phyloP scores from a whole-genome alignment of 331 rosid genomes.

The Quercus tomentella region DNA sequence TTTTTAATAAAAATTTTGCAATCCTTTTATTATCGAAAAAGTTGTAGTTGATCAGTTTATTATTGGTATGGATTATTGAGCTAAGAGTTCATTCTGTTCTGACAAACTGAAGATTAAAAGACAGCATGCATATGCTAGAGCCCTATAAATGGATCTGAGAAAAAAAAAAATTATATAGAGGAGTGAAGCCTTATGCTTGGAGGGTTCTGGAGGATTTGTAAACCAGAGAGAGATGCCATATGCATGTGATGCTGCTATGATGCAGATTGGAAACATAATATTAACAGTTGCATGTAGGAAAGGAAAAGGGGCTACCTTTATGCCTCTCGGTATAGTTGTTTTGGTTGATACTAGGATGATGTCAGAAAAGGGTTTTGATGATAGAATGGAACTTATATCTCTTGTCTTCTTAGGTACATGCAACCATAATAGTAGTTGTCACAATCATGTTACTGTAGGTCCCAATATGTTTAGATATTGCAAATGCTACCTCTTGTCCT shows the following conservation, averaged over 20 bases:
- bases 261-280: no score
- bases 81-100: constrained; percentile 9
- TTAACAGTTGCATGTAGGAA: no score
- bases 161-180: background rate
- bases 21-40: background rate
- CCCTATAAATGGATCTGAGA: background rate
- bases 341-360: background rate
- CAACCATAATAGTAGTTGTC: no score
- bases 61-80: constrained; percentile 6
- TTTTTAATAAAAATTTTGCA: background rate
- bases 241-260: no score
- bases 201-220: no score
- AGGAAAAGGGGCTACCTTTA: no score
- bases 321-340: no score
- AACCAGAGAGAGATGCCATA: no score
- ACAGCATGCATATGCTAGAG: background rate
- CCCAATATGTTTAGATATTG: background rate
- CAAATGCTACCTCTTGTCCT: background rate
- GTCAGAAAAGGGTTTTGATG: background rate
- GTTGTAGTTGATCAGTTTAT: background rate
- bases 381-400: background rate
- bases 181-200: no score
- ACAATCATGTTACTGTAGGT: background rate
- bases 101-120: constrained; percentile 3
- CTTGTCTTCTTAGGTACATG: background rate